A percentile compares a stretch with the other conserved stretches of the same genome.
Conservation (phyloP, 192 early-diverging fungal species). For the Chytriomyces sp. region DNA sequence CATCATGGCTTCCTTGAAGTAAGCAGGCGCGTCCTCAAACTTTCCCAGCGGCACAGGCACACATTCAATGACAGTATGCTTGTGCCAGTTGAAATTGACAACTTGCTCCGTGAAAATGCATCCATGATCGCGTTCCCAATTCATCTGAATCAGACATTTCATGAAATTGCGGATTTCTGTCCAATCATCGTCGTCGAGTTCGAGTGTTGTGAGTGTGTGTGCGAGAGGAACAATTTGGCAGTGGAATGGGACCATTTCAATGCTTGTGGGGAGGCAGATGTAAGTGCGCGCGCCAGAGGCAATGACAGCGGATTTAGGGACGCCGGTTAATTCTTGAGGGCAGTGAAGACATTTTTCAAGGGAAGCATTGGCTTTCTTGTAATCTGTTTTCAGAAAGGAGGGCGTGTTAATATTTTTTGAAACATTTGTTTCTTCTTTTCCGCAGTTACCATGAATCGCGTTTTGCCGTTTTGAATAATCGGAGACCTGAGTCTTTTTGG, state of each 20-base stretch:
- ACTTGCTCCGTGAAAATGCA: conserved; percentile 93
- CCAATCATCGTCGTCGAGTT: conserved; percentile 91
- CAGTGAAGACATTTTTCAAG: conserved; percentile 80
- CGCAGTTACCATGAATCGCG: conserved; percentile 51
- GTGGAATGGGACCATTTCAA: conserved; percentile 81
- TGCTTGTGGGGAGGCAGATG: conserved; percentile 74
- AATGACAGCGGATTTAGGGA: conserved; percentile 72
- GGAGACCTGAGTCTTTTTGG: conserved; percentile 60
- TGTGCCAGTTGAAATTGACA: conserved; percentile 71
- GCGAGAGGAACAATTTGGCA: conserved; percentile 91
- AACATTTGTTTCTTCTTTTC: too few relatives aligned
- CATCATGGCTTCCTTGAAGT: conserved; percentile 87
- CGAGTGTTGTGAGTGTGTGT: conserved; percentile 80
- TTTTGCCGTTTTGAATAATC: conserved; percentile 69
- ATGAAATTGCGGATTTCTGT: conserved; percentile 95
- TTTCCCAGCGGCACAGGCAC: conserved; percentile 84
- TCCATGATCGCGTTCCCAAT: conserved; percentile 67
- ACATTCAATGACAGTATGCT: conserved; percentile 89
- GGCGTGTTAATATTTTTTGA: too few relatives aligned
- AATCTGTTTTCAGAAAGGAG: conserved; percentile 54
- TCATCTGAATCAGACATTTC: conserved; percentile 92
- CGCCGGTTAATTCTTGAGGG: conserved; percentile 67
- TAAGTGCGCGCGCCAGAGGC: conserved; percentile 79
- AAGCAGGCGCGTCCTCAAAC: conserved; percentile 78
- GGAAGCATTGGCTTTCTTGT: conserved; percentile 65